These are phyloP conservation scores for Puccinia brachypodii DNA, from an alignment of 1,284 basidiomycete genomes.

Conservation along the genomic window DNA sequence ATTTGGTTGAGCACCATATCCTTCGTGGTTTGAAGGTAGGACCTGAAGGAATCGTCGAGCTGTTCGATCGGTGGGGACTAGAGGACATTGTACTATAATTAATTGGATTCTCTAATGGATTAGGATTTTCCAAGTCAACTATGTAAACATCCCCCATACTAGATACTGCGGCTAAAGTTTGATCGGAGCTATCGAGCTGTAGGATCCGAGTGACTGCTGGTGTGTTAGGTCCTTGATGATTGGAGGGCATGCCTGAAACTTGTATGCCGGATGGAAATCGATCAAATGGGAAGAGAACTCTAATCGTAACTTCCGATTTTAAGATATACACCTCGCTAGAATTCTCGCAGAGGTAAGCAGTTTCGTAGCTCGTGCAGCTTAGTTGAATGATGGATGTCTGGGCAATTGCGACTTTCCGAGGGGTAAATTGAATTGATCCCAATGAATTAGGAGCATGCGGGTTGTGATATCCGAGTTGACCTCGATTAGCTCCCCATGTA, in stretches of 20 bases:
- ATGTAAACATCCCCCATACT: slow-evolving; percentile 88
- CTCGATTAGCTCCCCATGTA: slow-evolving; percentile 94
- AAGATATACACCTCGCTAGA: slow-evolving; percentile 18
- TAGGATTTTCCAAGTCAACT: slow-evolving; percentile 64
- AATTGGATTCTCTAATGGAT: slow-evolving; percentile 53
- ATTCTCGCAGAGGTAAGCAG: slow-evolving; percentile 49
- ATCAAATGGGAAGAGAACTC: slow-evolving; percentile 67
- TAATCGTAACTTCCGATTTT: slow-evolving; percentile 46
- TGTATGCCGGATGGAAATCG: slow-evolving; percentile 71
- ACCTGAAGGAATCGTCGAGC: not conserved
- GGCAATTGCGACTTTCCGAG: slow-evolving; percentile 79
- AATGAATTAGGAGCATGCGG: slow-evolving; percentile 64
- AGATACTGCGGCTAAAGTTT: slow-evolving; percentile 79
- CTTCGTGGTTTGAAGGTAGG: slow-evolving; percentile 16
- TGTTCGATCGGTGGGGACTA: not conserved
- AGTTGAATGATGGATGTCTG: slow-evolving; percentile 69
- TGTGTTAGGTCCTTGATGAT: slow-evolving; percentile 62
- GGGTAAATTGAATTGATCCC: slow-evolving; percentile 74
- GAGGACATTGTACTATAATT: slow-evolving; percentile 35
- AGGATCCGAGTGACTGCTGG: slow-evolving; percentile 66
- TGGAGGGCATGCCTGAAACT: slow-evolving; percentile 72
- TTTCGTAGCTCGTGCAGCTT: slow-evolving; percentile 62
- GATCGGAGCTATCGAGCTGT: slow-evolving; percentile 79
- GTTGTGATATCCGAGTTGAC: slow-evolving; percentile 73
- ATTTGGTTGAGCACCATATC: slow-evolving; percentile 31